Percentiles rank a stretch among this genome's conserved stretches.
phyloP scores from a whole-genome alignment of 2,329 filamentous ascomycete species.

The Colletotrichum endophyticum region DNA sequence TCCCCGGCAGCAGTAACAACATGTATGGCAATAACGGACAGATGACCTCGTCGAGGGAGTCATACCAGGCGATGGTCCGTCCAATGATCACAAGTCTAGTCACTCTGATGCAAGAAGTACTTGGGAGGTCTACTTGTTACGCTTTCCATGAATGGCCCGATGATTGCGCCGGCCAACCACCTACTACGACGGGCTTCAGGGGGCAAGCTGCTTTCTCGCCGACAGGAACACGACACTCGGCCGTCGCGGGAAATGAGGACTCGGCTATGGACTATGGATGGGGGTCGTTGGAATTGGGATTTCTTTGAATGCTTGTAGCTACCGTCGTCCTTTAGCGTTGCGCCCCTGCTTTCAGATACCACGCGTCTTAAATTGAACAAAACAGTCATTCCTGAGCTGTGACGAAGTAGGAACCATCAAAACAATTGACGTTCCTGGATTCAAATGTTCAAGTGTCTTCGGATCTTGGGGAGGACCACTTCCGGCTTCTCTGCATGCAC shows the following conservation, averaged over 20 bases:
- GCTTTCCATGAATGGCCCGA: conserved; percentile 23
- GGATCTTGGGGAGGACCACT: conserved; percentile 30
- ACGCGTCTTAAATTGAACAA: not conserved
- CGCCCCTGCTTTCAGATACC: not conserved
- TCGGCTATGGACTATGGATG: conserved; percentile 17
- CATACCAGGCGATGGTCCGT: conserved; percentile 22
- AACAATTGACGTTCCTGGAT: accelerated
- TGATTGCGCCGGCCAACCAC: conserved; percentile 7
- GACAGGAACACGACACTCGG: conserved; percentile 10
- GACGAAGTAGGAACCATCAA: not conserved
- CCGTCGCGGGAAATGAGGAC: not conserved
- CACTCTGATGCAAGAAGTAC: conserved; percentile 33
- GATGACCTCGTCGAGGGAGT: conserved; percentile 17
- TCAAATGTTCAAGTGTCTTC: conserved; percentile 12
- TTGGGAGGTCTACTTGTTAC: conserved; percentile 37
- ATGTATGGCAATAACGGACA: conserved; percentile 5
- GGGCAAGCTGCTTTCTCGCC: conserved; percentile 12
- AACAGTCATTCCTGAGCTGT: not conserved
- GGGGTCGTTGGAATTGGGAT: conserved; percentile 18
- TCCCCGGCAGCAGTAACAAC: conserved; percentile 7
- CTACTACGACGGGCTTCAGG: not conserved
- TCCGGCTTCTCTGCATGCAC: conserved; percentile 39
- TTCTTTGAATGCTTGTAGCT: not conserved
- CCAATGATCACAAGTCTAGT: conserved; percentile 26
- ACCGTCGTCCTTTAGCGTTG: not conserved